Percentiles rank a stretch among this genome's conserved stretches.
Evolutionary conservation across 2,329 filamentous ascomycete genomes (phyloP).

Genomic region (Curvularia spicifera): DNA sequence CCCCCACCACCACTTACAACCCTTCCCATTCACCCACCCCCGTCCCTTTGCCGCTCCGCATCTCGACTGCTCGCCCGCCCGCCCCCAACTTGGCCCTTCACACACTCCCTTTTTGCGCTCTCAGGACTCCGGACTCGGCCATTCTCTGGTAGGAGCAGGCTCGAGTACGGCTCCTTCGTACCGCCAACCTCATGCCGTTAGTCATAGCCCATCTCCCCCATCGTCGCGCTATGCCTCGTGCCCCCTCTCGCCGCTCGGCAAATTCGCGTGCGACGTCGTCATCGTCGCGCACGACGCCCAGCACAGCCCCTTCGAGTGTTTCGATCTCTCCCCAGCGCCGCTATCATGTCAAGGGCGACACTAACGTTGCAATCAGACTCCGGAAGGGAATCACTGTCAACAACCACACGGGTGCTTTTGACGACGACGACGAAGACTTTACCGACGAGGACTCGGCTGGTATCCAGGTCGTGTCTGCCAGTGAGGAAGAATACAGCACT

Average conservation of each 20-base stretch:
- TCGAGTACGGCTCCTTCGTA: constrained; percentile 42
- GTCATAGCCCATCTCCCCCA: constrained; percentile 49
- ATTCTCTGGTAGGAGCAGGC: constrained; percentile 50
- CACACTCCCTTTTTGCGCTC: constrained; percentile 26
- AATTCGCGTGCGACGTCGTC: constrained; percentile 34
- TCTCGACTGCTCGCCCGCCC: constrained; percentile 18
- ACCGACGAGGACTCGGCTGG: constrained; percentile 44
- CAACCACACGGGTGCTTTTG: constrained; percentile 43
- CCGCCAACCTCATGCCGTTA: constrained; percentile 52
- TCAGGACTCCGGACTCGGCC: constrained; percentile 44
- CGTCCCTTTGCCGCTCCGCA: constrained; percentile 1
- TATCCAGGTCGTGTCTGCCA: constrained; percentile 41
- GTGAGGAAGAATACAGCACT: constrained; percentile 42
- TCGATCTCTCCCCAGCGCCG: constrained; percentile 32
- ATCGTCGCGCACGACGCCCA: constrained; percentile 32
- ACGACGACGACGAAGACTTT: constrained; percentile 35
- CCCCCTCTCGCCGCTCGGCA: constrained; percentile 35
- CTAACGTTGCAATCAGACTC: constrained; percentile 48
- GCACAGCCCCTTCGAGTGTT: constrained; percentile 38
- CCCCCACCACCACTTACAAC: constrained; percentile 7
- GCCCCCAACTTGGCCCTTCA: constrained; percentile 31
- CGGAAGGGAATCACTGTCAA: constrained; percentile 50
- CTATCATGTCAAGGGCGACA: constrained; percentile 38
- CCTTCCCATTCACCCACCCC: background rate
- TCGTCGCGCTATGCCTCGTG: constrained; percentile 33